Evolutionary conservation across 352 stramenopile species (phyloP), one percentile per base, ranked within the genome.

Genomic region (Phytophthora europaea): DNA sequence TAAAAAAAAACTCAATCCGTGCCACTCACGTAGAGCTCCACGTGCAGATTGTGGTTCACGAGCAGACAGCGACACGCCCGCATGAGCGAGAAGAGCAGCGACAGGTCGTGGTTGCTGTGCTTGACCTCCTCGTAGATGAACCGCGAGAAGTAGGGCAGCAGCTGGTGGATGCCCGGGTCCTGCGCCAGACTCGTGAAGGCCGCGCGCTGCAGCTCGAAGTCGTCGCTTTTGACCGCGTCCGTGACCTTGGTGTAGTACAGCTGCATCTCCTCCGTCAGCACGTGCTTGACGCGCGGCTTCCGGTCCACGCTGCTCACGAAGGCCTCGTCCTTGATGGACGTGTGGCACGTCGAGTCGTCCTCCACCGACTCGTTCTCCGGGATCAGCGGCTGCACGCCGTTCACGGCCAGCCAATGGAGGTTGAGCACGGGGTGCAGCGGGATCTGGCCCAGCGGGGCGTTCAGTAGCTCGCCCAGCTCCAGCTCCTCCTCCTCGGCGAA

Each of bases 101-200:
- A 73, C 22, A 97, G 74, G 57, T 96, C 86, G 55, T 88, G 86
- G 57, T 89, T 89, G 62, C 88, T 95, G 73, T 95, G 83, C 72
- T 95, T 97, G 64, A 92, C 84, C 55, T 96, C 85, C 47, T 97
- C 89, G 67, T 96, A 96, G 26, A 97, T 85, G 61, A 97, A 97
- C 22, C 90, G 86, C 28, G 92, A 92, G 31, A 98, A 91, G 68
- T 98, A 97, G 2, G 93, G 92, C 68, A 98, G 73, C 38, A 98
- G 61, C 64, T 98, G 91, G 67, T 97, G 92, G 61, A 98, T 95
- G 8, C 93, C 92, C 10, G 92, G 90, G 58, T 98, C 93, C 48
- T 87, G 71, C 38, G 87, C 83, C 15, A 97, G 79, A 61, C 89
- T 96, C 15, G 81, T 75, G 47, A 95, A 96, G 12, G 88, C 88